phyloP scores from a whole-genome alignment of 2,329 filamentous ascomycete genomes.

The Aspergillus sp. region DNA sequence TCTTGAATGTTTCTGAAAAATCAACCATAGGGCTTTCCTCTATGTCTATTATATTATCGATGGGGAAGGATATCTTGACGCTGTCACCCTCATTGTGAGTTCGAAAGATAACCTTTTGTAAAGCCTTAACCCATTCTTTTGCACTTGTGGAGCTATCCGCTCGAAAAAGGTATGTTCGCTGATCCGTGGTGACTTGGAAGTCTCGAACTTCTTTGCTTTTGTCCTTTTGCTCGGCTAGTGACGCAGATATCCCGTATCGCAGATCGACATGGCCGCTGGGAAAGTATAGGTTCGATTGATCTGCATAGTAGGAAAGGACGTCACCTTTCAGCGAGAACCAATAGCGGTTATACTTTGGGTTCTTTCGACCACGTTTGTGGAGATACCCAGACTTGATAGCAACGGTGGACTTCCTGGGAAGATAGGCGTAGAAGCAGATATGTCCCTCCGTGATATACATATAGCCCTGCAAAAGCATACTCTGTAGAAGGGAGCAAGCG shows the following conservation, averaged over 20 bases:
- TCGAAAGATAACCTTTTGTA: constrained; percentile 92
- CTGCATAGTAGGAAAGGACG: constrained; percentile 82
- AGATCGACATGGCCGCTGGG: constrained; percentile 88
- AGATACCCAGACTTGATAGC: constrained; percentile 83
- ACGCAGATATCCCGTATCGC: constrained; percentile 85
- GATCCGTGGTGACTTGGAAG: constrained; percentile 77
- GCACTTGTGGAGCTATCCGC: constrained; percentile 85
- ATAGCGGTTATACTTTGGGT: constrained; percentile 81
- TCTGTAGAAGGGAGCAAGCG: constrained; percentile 88
- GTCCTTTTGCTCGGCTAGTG: constrained; percentile 64
- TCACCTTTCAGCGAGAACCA: constrained; percentile 94
- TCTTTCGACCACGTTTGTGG: constrained; percentile 81
- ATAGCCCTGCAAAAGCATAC: constrained; percentile 85
- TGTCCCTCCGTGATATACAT: constrained; percentile 93
- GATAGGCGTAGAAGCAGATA: constrained; percentile 94
- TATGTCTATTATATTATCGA: constrained; percentile 84
- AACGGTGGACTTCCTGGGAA: constrained; percentile 82
- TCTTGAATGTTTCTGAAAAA: constrained; percentile 89
- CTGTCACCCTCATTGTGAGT: constrained; percentile 96
- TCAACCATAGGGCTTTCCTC: constrained; percentile 88
- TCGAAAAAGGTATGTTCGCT: constrained; percentile 79
- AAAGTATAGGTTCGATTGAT: constrained; percentile 83
- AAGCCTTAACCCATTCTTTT: constrained; percentile 91
- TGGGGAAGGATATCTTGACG: constrained; percentile 89
- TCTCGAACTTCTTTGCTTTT: constrained; percentile 65